Evolutionary conservation across 2,329 filamentous ascomycete species (phyloP).

Genomic region (Curvularia lunata): DNA sequence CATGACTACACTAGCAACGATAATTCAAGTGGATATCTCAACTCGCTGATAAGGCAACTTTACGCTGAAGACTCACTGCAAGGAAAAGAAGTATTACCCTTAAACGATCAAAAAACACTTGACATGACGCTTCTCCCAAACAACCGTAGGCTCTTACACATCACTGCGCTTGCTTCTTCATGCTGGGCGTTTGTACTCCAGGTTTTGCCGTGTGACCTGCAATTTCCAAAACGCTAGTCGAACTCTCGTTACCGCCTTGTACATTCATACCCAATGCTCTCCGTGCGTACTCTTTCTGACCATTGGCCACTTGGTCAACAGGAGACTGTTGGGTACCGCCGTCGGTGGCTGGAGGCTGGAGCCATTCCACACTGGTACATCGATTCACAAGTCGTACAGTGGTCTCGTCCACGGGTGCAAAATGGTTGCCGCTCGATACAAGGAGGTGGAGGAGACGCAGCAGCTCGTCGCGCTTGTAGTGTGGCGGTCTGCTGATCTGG

Average conservation of each 20-base stretch:
- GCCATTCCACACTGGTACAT: conserved; percentile 75
- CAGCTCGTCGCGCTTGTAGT: conserved; percentile 92
- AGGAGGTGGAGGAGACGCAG: conserved; percentile 76
- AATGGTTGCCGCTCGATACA: conserved; percentile 69
- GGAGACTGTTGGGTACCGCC: conserved; percentile 32
- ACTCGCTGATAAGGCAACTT: conserved; percentile 10
- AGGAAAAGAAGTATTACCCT: background rate
- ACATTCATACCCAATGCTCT: conserved; percentile 50
- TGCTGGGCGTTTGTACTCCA: conserved; percentile 51
- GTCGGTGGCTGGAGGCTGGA: conserved; percentile 47
- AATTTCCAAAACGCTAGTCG: conserved; percentile 49
- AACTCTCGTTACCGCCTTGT: conserved; percentile 44
- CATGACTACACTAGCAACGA: conserved; percentile 10
- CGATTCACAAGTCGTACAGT: conserved; percentile 77
- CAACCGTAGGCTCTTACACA: background rate
- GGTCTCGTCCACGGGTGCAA: conserved; percentile 80
- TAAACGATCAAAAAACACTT: conserved; percentile 1
- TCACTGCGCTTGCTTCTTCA: conserved; percentile 29
- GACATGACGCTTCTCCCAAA: background rate
- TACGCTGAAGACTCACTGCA: conserved; percentile 2
- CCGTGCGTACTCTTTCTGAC: conserved; percentile 48
- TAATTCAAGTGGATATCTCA: conserved; percentile 8
- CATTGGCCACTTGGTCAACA: conserved; percentile 31
- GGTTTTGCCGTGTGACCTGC: conserved; percentile 50
- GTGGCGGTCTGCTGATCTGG: conserved; percentile 81